Evolutionary conservation across 2,329 filamentous ascomycete genomes (phyloP).

Genomic region (Trichoderma gracile): DNA sequence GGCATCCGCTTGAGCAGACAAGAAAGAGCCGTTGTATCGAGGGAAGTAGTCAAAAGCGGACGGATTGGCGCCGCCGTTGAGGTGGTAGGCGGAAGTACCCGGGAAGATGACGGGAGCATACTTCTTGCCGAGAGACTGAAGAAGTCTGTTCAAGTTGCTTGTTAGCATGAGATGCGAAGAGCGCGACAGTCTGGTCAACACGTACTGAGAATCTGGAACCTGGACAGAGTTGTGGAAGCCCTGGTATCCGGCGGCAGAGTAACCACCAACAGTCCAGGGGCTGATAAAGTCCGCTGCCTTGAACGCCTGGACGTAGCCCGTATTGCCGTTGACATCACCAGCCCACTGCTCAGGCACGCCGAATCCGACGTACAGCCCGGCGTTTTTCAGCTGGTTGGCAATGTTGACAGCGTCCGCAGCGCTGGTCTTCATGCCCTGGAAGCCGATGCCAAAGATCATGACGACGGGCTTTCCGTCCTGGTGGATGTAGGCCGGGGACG

Average conservation of each 20-base stretch:
- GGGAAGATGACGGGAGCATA: slow-evolving; percentile 22
- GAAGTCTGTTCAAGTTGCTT: neutral
- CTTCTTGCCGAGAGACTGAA: slow-evolving; percentile 19
- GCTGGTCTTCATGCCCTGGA: slow-evolving; percentile 7
- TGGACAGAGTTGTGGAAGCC: slow-evolving; percentile 14
- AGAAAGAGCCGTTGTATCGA: slow-evolving; percentile 18
- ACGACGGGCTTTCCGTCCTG: slow-evolving; percentile 20
- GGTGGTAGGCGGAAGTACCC: slow-evolving; percentile 18
- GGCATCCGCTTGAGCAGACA: slow-evolving; percentile 13
- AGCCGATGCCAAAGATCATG: slow-evolving; percentile 21
- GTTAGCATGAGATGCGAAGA: neutral
- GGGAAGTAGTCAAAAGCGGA: slow-evolving; percentile 23
- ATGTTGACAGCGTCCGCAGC: slow-evolving; percentile 6
- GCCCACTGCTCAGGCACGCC: slow-evolving; percentile 22
- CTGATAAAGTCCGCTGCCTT: slow-evolving; percentile 23
- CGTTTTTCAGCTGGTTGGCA: slow-evolving; percentile 14
- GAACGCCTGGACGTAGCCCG: slow-evolving; percentile 8
- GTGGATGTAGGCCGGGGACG: slow-evolving; percentile 20
- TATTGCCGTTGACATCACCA: slow-evolving; percentile 12
- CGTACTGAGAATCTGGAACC: slow-evolving; percentile 10
- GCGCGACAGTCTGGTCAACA: neutral
- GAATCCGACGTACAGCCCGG: slow-evolving; percentile 14
- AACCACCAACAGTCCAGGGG: slow-evolving; percentile 24
- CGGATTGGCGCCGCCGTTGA: slow-evolving; percentile 19
- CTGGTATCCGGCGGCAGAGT: slow-evolving; percentile 2